Evolutionary conservation across 2,329 filamentous ascomycete genomes (phyloP).

Genomic region (Fusarium illudens): DNA sequence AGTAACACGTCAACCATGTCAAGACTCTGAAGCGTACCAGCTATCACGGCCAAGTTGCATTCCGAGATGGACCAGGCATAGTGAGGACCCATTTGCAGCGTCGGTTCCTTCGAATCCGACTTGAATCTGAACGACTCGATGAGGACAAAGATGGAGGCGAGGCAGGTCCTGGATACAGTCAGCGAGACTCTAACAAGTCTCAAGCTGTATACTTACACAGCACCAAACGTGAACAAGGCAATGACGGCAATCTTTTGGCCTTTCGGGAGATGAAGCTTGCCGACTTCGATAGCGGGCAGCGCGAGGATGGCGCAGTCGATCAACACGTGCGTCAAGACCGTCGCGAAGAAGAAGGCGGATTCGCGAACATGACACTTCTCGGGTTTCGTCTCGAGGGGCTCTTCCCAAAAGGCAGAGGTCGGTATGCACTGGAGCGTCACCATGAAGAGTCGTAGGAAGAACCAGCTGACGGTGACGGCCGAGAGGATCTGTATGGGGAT

Average conservation of each 20-base stretch:
- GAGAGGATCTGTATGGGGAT: constrained; percentile 42
- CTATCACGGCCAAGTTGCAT: constrained; percentile 43
- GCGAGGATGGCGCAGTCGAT: constrained; percentile 46
- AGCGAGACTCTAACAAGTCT: neutral
- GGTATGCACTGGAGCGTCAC: constrained; percentile 47
- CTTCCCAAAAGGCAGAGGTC: constrained; percentile 46
- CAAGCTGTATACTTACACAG: constrained; percentile 31
- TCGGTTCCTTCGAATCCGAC: constrained; percentile 35
- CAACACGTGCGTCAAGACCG: constrained; percentile 43
- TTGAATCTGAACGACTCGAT: constrained; percentile 36
- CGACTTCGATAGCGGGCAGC: constrained; percentile 45
- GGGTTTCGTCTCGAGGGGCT: constrained; percentile 29
- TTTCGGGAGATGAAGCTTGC: constrained; percentile 41
- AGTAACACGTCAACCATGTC: neutral
- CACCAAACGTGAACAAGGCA: constrained; percentile 43
- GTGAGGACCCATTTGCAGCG: constrained; percentile 38
- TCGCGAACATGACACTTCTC: constrained; percentile 44
- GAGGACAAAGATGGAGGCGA: constrained; percentile 42
- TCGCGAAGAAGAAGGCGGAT: constrained; percentile 46
- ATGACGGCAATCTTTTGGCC: constrained; percentile 44
- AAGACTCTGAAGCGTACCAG: constrained; percentile 24
- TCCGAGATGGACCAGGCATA: constrained; percentile 44
- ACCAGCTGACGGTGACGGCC: constrained; percentile 37
- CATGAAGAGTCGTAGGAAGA: constrained; percentile 44
- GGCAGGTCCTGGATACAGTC: constrained; percentile 24